Evolutionary conservation across 106 monocot genomes (phyloP).

Genomic region (Agapanthus africanus): DNA sequence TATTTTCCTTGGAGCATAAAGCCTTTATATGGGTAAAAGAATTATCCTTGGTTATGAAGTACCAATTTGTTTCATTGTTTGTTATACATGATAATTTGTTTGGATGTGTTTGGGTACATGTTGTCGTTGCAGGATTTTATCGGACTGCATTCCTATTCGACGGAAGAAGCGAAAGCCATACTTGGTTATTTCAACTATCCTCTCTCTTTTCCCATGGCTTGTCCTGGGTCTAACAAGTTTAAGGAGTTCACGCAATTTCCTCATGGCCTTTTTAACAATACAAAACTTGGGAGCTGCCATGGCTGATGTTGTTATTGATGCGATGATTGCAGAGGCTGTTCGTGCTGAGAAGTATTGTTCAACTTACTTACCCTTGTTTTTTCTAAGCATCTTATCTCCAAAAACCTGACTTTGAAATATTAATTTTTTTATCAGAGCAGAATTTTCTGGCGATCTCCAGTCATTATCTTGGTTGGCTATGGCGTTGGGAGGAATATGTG

Average conservation of each 20-base stretch:
- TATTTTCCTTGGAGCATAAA: conserved; percentile 79
- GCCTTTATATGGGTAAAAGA: conserved; percentile 59
- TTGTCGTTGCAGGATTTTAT: conserved; percentile 54
- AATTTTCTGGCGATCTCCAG: conserved; percentile 78
- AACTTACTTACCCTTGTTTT: conserved; percentile 4
- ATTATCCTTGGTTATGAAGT: neutral
- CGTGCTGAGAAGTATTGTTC: conserved; percentile 41
- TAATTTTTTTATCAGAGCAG: conserved; percentile 39
- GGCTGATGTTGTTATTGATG: conserved; percentile 91
- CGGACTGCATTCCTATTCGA: conserved; percentile 72
- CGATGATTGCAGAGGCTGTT: conserved; percentile 90
- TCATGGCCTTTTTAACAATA: conserved; percentile 43
- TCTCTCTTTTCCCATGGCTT: conserved; percentile 76
- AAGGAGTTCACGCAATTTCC: conserved; percentile 42
- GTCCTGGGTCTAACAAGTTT: conserved; percentile 41
- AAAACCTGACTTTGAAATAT: conserved; percentile 11
- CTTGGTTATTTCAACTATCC: conserved; percentile 46
- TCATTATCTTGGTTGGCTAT: conserved; percentile 74
- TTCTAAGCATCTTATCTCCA: neutral
- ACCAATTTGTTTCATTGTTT: no score
- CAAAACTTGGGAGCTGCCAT: conserved; percentile 81
- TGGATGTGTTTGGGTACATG: no score
- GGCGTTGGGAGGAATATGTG: conserved; percentile 79
- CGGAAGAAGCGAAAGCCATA: conserved; percentile 62
- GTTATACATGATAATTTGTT: no score